phyloP scores from a whole-genome alignment of 2,329 filamentous ascomycete species.

The Zymoseptoria pseudotritici region DNA sequence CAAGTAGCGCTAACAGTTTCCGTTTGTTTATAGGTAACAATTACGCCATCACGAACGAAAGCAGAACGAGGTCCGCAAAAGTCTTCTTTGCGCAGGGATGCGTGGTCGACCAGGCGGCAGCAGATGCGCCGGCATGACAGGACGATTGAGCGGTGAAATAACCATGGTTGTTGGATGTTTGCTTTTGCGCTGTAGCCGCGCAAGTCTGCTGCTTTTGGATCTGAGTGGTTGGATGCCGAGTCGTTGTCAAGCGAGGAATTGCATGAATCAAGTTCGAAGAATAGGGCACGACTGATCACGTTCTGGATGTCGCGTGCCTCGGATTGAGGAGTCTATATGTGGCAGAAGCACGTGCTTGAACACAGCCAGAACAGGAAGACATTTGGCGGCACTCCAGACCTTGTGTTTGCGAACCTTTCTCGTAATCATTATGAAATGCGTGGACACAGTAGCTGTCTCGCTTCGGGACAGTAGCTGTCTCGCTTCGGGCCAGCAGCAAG shows the following conservation, averaged over 20 bases:
- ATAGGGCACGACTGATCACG: not conserved
- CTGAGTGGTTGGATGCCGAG: not conserved
- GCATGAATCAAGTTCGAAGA: not conserved
- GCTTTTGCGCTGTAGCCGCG: not conserved
- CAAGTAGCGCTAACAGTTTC: not conserved
- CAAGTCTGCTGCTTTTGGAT: not conserved
- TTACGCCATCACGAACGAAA: slow-evolving; percentile 82
- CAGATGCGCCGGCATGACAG: not conserved
- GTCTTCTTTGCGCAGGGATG: slow-evolving; percentile 92
- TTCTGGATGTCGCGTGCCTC: not conserved
- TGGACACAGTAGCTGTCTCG: not conserved
- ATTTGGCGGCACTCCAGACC: not conserved
- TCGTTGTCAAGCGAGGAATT: not conserved
- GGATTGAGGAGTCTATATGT: not conserved
- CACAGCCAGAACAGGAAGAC: not conserved
- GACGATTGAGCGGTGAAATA: not conserved
- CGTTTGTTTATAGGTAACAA: slow-evolving; percentile 62
- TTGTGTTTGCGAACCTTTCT: not conserved
- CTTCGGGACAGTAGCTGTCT: not conserved
- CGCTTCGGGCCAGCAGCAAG: not conserved
- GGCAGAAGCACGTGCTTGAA: not conserved
- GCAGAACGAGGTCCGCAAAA: slow-evolving; percentile 56
- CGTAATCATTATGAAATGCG: not conserved
- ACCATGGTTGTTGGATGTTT: not conserved
- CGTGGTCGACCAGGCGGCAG: slow-evolving; percentile 36